Base-by-base conservation (phyloP, 225 moss, liverwort and hornwort genomes). In the Pseudoscleropodium purum region DNA sequence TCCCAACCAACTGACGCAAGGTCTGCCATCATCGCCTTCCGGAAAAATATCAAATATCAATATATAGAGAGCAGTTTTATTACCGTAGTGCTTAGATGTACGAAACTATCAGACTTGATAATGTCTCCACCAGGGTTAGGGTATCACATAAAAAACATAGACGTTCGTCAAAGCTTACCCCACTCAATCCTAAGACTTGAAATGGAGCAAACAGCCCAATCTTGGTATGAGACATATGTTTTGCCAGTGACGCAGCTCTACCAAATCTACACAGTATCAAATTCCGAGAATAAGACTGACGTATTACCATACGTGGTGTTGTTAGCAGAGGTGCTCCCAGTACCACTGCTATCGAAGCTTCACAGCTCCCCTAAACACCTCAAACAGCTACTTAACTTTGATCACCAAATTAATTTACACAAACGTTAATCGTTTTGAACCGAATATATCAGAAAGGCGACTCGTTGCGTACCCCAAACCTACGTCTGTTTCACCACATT, bases 401-500 rank as follows among this genome's bases (percentile, higher is more conserved):
- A 85, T 59, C 66, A 39, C 75, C 85, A 74, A 34, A 27, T 51
- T 75, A 30, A 75, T 82, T 29, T 54, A 76, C 82, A 52, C 23
- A 68, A 43, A 60, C 15, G 31, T 51, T 30, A 18, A 39, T 43
- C 66, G 9, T 37, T 70, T 70, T 20, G 43, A 68, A 87, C 74
- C 64, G 60, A 47, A 62, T 49, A 37, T 60, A 8, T 80, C 37
- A 80, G 75, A 75, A 65, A 87, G 57, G 13, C 73, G 54, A n/a
- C 34, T 67, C 6, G 57, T 84, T 54, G 73, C 80, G 59, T n/a
- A 85, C 77, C 49, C 36, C 78, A 81, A 63, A 52, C 34, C 87
- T 89, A 89, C 62, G 87, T 52, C 18, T 87, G 24, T n/a, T 85
- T 87, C 91, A 85, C 41, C 45, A 92, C 43, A 79, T 79, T 79